Conservation (phyloP, 768 basidiomycete species). For the Naganishia antarctica region DNA sequence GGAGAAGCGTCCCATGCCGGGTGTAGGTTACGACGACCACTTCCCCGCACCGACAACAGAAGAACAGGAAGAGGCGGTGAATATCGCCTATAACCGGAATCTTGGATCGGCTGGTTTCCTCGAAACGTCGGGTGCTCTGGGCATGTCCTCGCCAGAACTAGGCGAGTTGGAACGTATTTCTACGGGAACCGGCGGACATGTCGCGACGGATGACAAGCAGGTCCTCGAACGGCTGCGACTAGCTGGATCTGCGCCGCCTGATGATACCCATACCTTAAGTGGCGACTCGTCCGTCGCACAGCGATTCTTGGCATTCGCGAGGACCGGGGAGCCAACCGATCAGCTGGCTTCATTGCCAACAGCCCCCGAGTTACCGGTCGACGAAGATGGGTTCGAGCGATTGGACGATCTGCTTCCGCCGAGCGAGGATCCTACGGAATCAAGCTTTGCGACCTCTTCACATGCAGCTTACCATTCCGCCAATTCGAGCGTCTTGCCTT, state of each 20-base stretch:
- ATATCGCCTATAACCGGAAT: slow-evolving; percentile 32
- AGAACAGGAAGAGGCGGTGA: slow-evolving; percentile 43
- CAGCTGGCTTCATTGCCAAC: slow-evolving; percentile 26
- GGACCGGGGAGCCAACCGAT: too few relatives aligned
- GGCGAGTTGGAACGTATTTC: slow-evolving; percentile 15
- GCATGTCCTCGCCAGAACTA: not conserved
- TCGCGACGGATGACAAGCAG: slow-evolving; percentile 48
- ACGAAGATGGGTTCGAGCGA: slow-evolving; percentile 45
- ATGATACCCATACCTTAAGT: not conserved
- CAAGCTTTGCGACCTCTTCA: slow-evolving; percentile 17
- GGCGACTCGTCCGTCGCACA: not conserved
- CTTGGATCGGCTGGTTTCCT: slow-evolving; percentile 38
- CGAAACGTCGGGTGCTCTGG: not conserved
- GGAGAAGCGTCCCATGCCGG: slow-evolving; percentile 24
- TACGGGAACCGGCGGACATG: slow-evolving; percentile 28
- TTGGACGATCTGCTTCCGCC: slow-evolving; percentile 32
- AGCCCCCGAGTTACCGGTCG: slow-evolving; percentile 43
- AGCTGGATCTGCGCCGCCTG: slow-evolving; percentile 37
- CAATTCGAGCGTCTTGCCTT: slow-evolving; percentile 9
- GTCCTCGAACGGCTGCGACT: slow-evolving; percentile 41
- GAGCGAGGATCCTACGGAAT: not conserved
- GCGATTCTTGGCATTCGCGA: not conserved
- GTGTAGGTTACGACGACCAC: slow-evolving; percentile 28
- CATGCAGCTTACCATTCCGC: not conserved
- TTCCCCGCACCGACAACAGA: slow-evolving; percentile 46